Percentiles rank a stretch among this genome's conserved stretches.
Evolutionary conservation across 371 early-diverging fungal genomes (phyloP).

Genomic region (Zychaea mexicana): DNA sequence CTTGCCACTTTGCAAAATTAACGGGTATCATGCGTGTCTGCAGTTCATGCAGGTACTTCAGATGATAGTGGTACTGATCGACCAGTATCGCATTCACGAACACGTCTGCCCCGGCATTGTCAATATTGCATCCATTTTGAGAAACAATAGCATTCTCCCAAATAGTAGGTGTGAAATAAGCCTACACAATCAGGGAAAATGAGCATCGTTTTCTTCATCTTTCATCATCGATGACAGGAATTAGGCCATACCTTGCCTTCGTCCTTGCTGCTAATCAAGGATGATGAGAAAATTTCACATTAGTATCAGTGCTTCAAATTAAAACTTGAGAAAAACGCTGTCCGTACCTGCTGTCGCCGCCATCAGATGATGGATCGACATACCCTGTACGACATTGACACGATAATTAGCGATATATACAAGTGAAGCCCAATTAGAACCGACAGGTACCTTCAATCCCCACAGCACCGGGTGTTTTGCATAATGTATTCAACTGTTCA

Average conservation of each 20-base stretch:
- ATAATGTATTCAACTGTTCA: conserved; percentile 16
- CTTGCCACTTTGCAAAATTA: conserved; percentile 37
- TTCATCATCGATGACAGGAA: too few species aligned
- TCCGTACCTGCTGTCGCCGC: not conserved
- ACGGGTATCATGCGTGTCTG: conserved; percentile 32
- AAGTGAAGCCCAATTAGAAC: too few species aligned
- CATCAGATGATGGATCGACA: not conserved
- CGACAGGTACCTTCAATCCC: conserved; percentile 17
- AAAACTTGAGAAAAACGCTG: too few species aligned
- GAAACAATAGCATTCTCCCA: conserved; percentile 13
- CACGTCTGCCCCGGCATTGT: conserved; percentile 23
- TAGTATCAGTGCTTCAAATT: too few species aligned
- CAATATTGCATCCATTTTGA: conserved; percentile 21
- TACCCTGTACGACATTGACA: not conserved
- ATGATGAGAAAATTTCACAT: too few species aligned
- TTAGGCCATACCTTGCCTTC: too few species aligned
- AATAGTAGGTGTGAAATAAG: not conserved
- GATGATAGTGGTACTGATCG: conserved; percentile 24
- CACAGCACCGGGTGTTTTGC: conserved; percentile 27
- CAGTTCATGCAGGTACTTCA: conserved; percentile 29
- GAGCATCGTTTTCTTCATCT: too few species aligned
- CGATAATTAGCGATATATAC: not conserved
- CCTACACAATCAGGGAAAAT: not conserved
- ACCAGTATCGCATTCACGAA: conserved; percentile 23
- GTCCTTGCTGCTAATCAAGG: too few species aligned